A percentile compares a stretch with the other conserved stretches of the same genome.
phyloP scores from a whole-genome alignment of 2,329 filamentous ascomycete genomes.

The Fusarium euwallaceae region DNA sequence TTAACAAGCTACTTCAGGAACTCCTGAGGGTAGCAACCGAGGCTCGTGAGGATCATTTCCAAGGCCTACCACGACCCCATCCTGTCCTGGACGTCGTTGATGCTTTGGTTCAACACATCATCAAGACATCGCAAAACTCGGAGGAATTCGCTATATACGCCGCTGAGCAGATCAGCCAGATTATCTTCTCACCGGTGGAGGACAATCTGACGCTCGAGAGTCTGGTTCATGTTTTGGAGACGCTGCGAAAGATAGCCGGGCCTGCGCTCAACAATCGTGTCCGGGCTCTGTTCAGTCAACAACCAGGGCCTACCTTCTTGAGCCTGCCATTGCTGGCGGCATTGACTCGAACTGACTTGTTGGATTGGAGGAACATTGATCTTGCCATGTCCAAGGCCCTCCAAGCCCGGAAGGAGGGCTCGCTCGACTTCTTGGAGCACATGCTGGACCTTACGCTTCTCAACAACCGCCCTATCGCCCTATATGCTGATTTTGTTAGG shows the following conservation, averaged over 20 bases:
- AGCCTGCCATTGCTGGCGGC: constrained; percentile 70
- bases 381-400: constrained; percentile 80
- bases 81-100: constrained; percentile 73
- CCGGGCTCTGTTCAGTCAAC: constrained; percentile 67
- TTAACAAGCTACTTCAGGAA: constrained; percentile 70
- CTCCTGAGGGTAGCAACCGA: constrained; percentile 67
- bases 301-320: constrained; percentile 68
- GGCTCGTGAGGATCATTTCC: constrained; percentile 70
- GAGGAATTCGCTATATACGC: constrained; percentile 72
- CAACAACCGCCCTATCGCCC: constrained; percentile 79
- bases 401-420: constrained; percentile 76
- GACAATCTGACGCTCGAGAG: constrained; percentile 71
- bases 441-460: constrained; percentile 84
- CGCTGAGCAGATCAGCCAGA: constrained; percentile 69
- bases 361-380: constrained; percentile 76
- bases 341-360: constrained; percentile 69
- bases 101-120: constrained; percentile 71
- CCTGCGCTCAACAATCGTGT: constrained; percentile 68
- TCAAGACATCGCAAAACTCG: constrained; percentile 72
- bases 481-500: constrained; percentile 87
- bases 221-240: constrained; percentile 72
- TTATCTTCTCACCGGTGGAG: constrained; percentile 68
- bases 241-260: constrained; percentile 70
- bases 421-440: constrained; percentile 83
- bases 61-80: constrained; percentile 70